Evolutionary conservation across 805 yeast genomes (phyloP).

Genomic region (Pichia eremophila): DNA sequence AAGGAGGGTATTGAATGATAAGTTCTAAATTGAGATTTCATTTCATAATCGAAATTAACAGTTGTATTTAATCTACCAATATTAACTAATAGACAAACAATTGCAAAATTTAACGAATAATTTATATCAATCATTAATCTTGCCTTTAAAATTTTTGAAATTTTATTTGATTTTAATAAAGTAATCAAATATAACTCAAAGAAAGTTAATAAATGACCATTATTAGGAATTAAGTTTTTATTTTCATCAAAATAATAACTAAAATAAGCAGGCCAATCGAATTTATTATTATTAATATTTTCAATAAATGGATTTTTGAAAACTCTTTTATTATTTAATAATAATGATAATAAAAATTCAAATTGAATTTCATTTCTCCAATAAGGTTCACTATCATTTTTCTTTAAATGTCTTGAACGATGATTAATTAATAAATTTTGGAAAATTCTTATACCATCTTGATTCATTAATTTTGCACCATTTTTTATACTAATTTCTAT

Average conservation of each 20-base stretch:
- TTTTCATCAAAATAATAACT: conserved; percentile 15
- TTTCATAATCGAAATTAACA: conserved; percentile 86
- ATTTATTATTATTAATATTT: conserved; percentile 23
- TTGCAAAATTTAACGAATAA: conserved; percentile 27
- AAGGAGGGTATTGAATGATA: conserved; percentile 89
- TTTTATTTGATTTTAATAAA: conserved; percentile 71
- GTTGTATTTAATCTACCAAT: conserved; percentile 94
- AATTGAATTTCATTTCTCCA: conserved; percentile 84
- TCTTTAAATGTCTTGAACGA: conserved; percentile 57
- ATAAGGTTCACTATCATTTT: conserved; percentile 85
- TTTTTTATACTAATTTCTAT: background rate
- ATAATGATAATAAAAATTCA: conserved; percentile 58
- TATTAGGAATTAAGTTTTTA: conserved; percentile 16
- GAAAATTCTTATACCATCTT: conserved; percentile 17
- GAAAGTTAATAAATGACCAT: conserved; percentile 53
- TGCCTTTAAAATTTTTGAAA: conserved; percentile 76
- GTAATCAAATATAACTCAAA: conserved; percentile 77
- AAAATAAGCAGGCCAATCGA: conserved; percentile 30
- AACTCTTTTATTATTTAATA: conserved; percentile 52
- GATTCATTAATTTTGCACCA: conserved; percentile 1
- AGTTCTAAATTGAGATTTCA: conserved; percentile 88
- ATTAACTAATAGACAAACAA: conserved; percentile 68
- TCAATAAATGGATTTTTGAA: conserved; percentile 53
- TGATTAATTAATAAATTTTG: conserved; percentile 24
- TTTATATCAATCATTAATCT: conserved; percentile 53